Evolutionary conservation across 768 basidiomycete genomes (phyloP).

Genomic region (Suillus ampliporus): DNA sequence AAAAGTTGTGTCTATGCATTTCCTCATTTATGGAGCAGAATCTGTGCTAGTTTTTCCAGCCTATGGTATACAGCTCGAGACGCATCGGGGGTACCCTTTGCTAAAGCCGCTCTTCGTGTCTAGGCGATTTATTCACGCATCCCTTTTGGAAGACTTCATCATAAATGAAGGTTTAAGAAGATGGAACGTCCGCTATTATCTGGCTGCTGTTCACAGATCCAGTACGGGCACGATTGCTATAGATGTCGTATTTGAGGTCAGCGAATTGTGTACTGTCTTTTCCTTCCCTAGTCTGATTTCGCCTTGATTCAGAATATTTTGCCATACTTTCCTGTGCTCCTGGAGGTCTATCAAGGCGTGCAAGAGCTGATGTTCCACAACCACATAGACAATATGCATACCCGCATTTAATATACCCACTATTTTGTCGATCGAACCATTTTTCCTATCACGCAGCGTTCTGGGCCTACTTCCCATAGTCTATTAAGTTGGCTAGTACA

Average conservation of each 20-base stretch:
- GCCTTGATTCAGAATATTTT: constrained; percentile 58
- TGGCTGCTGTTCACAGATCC: constrained; percentile 52
- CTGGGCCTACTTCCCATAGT: background rate
- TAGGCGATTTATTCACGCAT: constrained; percentile 65
- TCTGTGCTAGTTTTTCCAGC: constrained; percentile 69
- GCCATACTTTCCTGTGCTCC: constrained; percentile 65
- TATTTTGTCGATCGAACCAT: constrained; percentile 2
- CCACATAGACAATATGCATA: background rate
- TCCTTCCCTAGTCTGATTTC: background rate
- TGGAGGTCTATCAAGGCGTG: constrained; percentile 64
- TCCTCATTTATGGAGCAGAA: constrained; percentile 50
- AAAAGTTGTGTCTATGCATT: background rate
- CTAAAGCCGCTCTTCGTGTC: constrained; percentile 34
- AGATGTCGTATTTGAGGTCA: constrained; percentile 67
- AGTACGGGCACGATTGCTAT: constrained; percentile 38
- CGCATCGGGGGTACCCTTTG: constrained; percentile 60
- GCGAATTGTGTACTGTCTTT: constrained; percentile 18
- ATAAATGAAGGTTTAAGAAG: constrained; percentile 76
- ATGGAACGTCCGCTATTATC: constrained; percentile 77
- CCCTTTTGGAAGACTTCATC: constrained; percentile 60
- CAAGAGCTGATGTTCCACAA: constrained; percentile 48
- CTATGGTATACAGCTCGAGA: constrained; percentile 79
- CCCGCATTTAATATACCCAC: constrained; percentile 6
- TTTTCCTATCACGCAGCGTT: background rate
- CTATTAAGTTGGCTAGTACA: background rate